phyloP scores from a whole-genome alignment of 805 yeast species.

The Hanseniaspora mollemarum region DNA sequence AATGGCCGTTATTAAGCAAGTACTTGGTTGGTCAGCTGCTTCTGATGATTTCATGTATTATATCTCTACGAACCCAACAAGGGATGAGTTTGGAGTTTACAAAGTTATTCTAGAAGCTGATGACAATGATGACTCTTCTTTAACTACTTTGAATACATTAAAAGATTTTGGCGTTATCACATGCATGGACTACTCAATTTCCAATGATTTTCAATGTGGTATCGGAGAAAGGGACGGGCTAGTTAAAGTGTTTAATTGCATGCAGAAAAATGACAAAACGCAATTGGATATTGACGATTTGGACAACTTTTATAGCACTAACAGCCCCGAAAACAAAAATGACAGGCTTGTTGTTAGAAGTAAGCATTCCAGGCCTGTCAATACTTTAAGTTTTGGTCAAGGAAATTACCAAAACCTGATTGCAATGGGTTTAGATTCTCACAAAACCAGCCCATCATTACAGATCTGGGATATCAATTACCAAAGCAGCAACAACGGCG shows the following conservation, averaged over 20 bases:
- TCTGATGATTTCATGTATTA: conserved; percentile 26
- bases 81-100: conserved; percentile 66
- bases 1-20: conserved; percentile 22
- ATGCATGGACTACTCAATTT: conserved; percentile 51
- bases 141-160: conserved; percentile 41
- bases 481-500: conserved; percentile 42
- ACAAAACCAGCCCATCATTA: conserved; percentile 61
- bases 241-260: conserved; percentile 51
- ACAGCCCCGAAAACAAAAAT: conserved; percentile 2
- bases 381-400: conserved; percentile 56
- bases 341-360: conserved; percentile 38
- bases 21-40: conserved; percentile 19
- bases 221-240: conserved; percentile 67
- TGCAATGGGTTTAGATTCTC: conserved; percentile 70
- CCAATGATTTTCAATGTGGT: conserved; percentile 48
- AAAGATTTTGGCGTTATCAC: conserved; percentile 59
- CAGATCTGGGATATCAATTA: conserved; percentile 71
- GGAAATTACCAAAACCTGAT: conserved; percentile 40
- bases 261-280: conserved; percentile 17
- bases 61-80: conserved; percentile 60
- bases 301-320: conserved; percentile 2
- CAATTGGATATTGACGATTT: conserved; percentile 10
- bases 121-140: conserved; percentile 42
- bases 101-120: conserved; percentile 38
- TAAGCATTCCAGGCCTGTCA: conserved; percentile 62